Base-by-base conservation (phyloP, 108 stramenopile genomes). In the Cyclotella distinguenda region DNA sequence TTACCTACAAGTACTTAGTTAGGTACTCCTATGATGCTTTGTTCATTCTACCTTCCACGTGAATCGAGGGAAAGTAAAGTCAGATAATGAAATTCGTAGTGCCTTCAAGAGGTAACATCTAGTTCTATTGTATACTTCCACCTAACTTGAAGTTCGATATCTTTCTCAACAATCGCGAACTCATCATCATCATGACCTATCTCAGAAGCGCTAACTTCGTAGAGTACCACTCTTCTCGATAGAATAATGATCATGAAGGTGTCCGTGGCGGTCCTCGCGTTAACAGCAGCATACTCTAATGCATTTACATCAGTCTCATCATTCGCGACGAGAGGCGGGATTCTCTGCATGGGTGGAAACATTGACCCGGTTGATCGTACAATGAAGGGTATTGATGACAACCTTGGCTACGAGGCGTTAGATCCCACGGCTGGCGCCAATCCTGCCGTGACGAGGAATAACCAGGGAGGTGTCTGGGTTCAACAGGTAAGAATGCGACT, bases 401-500 rank as follows among this genome's bases (percentile, higher is more conserved):
- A 85, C 26, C 59, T 72, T 11, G 31, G 53, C 15, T 71, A 74
- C 23, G 58, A 49, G 7, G 69, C 70, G 12, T 92, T 87, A 64
- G 88, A 92, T 68, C 91, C 91, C 28, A 84, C 81, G 15, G 59
- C 55, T 19, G 88, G 88, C 33, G 82, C 81, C 1, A 64, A 60
- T 47, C 68, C 86, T 45, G 86, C 88, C 16, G 59, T 77, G 1
- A 56, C 61, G 11, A 70, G 85, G 49, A 92, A 89, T 60, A 86
- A 86, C 49, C 72, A 84, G 15, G 85, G 71, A 34, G 86, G 86
- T 70, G 91, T 92, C 45, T 92, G 91, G 91, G 80, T 85, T 21
- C 72, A 75, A 23, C 90, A 89, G 84, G 87, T 88, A 65, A 36
- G 82, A 50, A 34, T 23, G 16, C 28, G 2, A 27, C 16, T 34